Conservation (phyloP, 768 basidiomycete species). For the Naganishia randhawae region DNA sequence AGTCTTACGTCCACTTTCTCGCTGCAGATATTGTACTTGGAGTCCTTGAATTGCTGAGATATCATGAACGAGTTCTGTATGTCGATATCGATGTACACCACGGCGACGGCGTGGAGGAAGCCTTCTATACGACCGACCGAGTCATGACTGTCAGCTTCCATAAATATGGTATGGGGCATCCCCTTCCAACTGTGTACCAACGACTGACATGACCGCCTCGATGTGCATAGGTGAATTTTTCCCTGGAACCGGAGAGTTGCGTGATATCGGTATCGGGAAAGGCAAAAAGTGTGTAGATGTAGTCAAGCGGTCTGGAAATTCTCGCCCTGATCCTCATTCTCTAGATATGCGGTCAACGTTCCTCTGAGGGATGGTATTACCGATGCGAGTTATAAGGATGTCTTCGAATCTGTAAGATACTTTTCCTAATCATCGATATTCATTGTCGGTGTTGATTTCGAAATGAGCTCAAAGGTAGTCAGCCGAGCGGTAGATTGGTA, state of each 20-base stretch:
- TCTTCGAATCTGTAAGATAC: conserved; percentile 91
- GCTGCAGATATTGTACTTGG: conserved; percentile 90
- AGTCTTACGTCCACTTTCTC: not conserved
- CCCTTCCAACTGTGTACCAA: too few species aligned
- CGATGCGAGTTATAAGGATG: conserved; percentile 75
- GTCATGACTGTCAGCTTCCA: conserved; percentile 98
- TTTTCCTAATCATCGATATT: not conserved
- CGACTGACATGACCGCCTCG: too few species aligned
- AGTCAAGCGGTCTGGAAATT: not conserved
- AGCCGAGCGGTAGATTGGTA: conserved; percentile 80
- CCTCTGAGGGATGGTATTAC: conserved; percentile 91
- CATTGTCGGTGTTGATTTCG: not conserved
- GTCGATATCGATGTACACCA: conserved; percentile 99
- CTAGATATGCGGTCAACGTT: conserved; percentile 71
- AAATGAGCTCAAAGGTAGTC: conserved; percentile 61
- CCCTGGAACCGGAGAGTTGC: conserved; percentile 77
- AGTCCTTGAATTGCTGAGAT: conserved; percentile 86
- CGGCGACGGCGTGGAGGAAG: conserved; percentile 97
- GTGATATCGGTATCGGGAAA: conserved; percentile 88
- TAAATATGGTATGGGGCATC: conserved; percentile 66
- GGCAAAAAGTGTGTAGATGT: conserved; percentile 62
- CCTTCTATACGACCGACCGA: conserved; percentile 93
- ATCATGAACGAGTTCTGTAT: conserved; percentile 81
- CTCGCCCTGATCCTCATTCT: not conserved
- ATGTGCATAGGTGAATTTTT: conserved; percentile 81